phyloP scores from a whole-genome alignment of 805 yeast genomes.

The Metahyphopichia silvanorum region DNA sequence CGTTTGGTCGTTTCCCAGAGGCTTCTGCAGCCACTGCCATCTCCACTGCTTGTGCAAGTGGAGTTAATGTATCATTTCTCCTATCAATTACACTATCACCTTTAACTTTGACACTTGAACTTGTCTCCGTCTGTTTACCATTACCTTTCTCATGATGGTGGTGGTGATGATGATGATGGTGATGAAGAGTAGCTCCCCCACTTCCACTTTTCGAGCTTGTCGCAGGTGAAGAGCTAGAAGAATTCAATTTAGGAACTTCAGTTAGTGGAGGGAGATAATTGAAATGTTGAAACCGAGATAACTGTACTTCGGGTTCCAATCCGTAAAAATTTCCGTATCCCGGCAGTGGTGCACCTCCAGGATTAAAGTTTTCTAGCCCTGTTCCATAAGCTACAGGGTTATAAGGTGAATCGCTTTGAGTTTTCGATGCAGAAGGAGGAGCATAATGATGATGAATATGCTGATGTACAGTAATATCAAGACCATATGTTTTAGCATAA shows the following conservation, averaged over 20 bases:
- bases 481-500: conserved; percentile 54
- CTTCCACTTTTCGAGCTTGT: conserved; percentile 10
- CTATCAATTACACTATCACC: conserved; percentile 4
- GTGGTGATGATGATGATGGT: conserved; percentile 28
- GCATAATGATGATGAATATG: conserved; percentile 80
- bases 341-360: background rate
- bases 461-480: conserved; percentile 74
- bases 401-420: background rate
- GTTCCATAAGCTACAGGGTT: background rate
- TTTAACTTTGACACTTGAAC: conserved; percentile 4
- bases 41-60: conserved; percentile 40
- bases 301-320: conserved; percentile 49
- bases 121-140: background rate
- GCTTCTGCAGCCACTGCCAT: conserved; percentile 33
- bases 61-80: conserved; percentile 24
- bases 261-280: conserved; percentile 70
- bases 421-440: conserved; percentile 24
- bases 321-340: conserved; percentile 10
- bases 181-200: conserved; percentile 23
- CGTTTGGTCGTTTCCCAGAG: conserved; percentile 1
- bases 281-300: conserved; percentile 65
- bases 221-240: conserved; percentile 48
- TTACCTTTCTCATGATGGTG: conserved; percentile 5
- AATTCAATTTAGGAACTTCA: conserved; percentile 65
- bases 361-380: background rate